phyloP scores from a whole-genome alignment of 768 basidiomycete genomes.

The Rhizopogon rudus region DNA sequence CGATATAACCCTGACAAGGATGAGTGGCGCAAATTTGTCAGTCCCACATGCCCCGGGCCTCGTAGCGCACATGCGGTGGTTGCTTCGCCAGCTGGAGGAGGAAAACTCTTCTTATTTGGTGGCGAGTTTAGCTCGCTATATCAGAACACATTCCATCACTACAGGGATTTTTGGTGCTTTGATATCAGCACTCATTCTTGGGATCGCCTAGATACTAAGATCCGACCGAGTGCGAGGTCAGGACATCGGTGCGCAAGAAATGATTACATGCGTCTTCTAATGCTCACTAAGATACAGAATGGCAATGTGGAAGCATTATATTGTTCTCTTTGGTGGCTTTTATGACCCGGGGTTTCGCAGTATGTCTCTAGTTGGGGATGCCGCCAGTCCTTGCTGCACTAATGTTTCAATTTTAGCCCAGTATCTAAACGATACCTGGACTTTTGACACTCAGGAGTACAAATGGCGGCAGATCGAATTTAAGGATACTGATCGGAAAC shows the following conservation, averaged over 20 bases:
- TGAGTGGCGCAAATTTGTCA: constrained; percentile 87
- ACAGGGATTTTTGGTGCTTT: constrained; percentile 87
- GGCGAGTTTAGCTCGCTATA: constrained; percentile 84
- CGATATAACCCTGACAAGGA: constrained; percentile 87
- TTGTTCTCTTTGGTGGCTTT: constrained; percentile 88
- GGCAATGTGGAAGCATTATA: constrained; percentile 85
- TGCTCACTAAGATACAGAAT: constrained; percentile 42
- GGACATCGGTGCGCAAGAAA: constrained; percentile 63
- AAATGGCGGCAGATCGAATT: constrained; percentile 80
- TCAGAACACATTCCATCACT: constrained; percentile 85
- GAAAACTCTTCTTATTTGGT: constrained; percentile 81
- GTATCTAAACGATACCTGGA: constrained; percentile 81
- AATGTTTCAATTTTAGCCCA: constrained; percentile 41
- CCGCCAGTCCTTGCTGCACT: background rate
- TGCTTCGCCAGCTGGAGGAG: constrained; percentile 70
- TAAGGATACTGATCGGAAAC: constrained; percentile 62
- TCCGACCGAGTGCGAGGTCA: constrained; percentile 72
- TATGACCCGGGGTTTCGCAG: constrained; percentile 83
- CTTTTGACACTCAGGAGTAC: constrained; percentile 83
- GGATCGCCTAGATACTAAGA: constrained; percentile 87
- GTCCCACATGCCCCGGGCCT: constrained; percentile 82
- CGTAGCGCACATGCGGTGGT: constrained; percentile 84
- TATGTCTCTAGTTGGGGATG: constrained; percentile 24
- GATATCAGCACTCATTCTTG: constrained; percentile 74
- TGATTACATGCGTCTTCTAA: background rate